Percentiles rank a stretch among this genome's conserved stretches.
phyloP scores from a whole-genome alignment of 305 asterid genomes.

The Rubia tinctorum region DNA sequence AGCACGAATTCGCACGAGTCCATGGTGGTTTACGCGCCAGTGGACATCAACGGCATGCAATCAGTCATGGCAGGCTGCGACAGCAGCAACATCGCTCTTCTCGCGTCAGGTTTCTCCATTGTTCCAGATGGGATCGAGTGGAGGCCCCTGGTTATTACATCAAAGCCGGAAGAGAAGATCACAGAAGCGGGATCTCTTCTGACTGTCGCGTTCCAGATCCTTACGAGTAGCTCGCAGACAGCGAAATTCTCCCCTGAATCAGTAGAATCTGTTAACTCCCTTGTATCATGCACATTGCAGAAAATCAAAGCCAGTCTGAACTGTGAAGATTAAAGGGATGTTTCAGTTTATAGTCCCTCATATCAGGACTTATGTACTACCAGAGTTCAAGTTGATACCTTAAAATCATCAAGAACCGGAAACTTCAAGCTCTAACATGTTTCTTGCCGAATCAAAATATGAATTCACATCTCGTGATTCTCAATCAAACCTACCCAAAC shows the following conservation, averaged over 20 bases:
- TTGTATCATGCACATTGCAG: constrained; percentile 60
- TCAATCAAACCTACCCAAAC: no score
- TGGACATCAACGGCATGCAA: constrained; percentile 62
- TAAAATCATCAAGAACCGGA: background rate
- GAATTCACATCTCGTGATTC: no score
- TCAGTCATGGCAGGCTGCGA: constrained; percentile 77
- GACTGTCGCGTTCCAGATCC: constrained; percentile 68
- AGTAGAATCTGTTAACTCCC: constrained; percentile 54
- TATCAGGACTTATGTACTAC: background rate
- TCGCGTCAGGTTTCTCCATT: constrained; percentile 86
- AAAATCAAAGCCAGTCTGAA: constrained; percentile 64
- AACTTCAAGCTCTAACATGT: background rate
- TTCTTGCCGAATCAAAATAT: no score
- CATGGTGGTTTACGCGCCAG: constrained; percentile 60
- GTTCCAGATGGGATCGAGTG: constrained; percentile 76
- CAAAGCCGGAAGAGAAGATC: constrained; percentile 57
- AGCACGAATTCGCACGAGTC: constrained; percentile 65
- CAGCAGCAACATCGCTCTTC: constrained; percentile 57
- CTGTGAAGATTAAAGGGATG: constrained; percentile 47
- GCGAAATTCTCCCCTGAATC: constrained; percentile 48
- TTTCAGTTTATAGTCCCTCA: background rate
- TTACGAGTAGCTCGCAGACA: constrained; percentile 53
- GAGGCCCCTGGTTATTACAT: constrained; percentile 56
- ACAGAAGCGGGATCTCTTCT: constrained; percentile 80
- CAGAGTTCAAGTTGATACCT: background rate